These are phyloP conservation scores for Volutella citrinella DNA, from an alignment of 2,329 filamentous ascomycete genomes.

Conservation along the genomic window DNA sequence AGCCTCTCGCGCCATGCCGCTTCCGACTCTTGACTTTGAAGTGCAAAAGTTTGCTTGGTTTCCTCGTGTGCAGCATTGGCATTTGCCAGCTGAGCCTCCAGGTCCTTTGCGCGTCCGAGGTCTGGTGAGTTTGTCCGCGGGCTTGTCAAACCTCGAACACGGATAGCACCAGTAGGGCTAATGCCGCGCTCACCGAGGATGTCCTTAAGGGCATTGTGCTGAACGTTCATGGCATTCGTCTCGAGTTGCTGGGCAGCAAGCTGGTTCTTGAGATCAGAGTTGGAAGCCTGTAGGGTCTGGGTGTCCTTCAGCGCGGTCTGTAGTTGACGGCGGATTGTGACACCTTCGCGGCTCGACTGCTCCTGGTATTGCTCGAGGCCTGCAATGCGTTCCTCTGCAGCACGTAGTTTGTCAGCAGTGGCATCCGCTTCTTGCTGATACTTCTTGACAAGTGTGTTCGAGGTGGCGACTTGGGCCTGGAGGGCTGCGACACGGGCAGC, in stretches of 20 bases:
- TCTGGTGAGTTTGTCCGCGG: slow-evolving; percentile 74
- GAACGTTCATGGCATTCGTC: slow-evolving; percentile 87
- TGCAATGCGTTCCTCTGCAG: slow-evolving; percentile 93
- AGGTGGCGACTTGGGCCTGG: slow-evolving; percentile 74
- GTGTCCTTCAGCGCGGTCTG: slow-evolving; percentile 81
- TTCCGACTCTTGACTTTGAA: slow-evolving; percentile 83
- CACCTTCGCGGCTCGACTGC: slow-evolving; percentile 88
- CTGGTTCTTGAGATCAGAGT: slow-evolving; percentile 77
- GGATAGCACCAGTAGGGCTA: slow-evolving; percentile 68
- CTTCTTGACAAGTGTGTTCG: slow-evolving; percentile 77
- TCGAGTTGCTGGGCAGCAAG: slow-evolving; percentile 86
- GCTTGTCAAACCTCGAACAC: slow-evolving; percentile 71
- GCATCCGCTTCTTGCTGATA: slow-evolving; percentile 86
- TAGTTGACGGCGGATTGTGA: slow-evolving; percentile 84
- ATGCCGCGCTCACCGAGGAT: slow-evolving; percentile 87
- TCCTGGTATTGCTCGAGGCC: slow-evolving; percentile 97
- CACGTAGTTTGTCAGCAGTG: slow-evolving; percentile 83
- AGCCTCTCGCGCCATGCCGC: slow-evolving; percentile 88
- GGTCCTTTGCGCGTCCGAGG: slow-evolving; percentile 71
- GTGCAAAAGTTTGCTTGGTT: slow-evolving; percentile 71
- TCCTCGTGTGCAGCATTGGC: slow-evolving; percentile 82
- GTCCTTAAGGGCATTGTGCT: slow-evolving; percentile 90
- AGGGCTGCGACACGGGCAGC: slow-evolving; percentile 69
- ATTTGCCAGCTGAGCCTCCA: slow-evolving; percentile 82
- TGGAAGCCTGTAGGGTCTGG: slow-evolving; percentile 75